phyloP scores from a whole-genome alignment of 1,284 basidiomycete species.

The Cutaneotrichosporon dermatis region DNA sequence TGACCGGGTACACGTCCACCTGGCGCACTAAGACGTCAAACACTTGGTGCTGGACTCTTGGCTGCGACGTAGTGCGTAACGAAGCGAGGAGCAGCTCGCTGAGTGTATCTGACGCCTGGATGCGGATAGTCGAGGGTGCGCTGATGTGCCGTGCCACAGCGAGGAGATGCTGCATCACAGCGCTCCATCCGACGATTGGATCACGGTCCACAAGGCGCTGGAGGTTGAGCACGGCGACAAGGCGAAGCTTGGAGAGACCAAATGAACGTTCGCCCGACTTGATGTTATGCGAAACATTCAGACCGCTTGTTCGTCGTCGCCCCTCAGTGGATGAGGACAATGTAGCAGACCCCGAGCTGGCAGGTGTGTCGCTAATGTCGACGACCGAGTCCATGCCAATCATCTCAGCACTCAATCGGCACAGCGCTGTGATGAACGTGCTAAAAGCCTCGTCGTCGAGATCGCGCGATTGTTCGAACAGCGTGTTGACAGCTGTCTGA shows the following conservation, averaged over 20 bases:
- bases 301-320: slow-evolving; percentile 74
- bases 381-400: slow-evolving; percentile 66
- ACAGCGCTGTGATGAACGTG: slow-evolving; percentile 75
- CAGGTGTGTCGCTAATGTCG: slow-evolving; percentile 16
- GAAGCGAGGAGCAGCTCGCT: slow-evolving; percentile 69
- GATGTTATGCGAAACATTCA: slow-evolving; percentile 69
- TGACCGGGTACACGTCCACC: slow-evolving; percentile 54
- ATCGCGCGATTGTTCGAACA: slow-evolving; percentile 78
- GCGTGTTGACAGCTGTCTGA: slow-evolving; percentile 64
- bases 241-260: slow-evolving; percentile 76
- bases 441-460: slow-evolving; percentile 77
- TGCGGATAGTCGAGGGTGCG: slow-evolving; percentile 71
- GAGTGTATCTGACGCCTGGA: slow-evolving; percentile 80
- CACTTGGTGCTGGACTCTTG: slow-evolving; percentile 71
- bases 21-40: slow-evolving; percentile 77
- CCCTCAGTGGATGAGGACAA: slow-evolving; percentile 33
- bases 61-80: slow-evolving; percentile 58
- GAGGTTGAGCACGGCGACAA: slow-evolving; percentile 74
- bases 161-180: slow-evolving; percentile 72
- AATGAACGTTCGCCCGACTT: slow-evolving; percentile 61
- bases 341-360: neutral
- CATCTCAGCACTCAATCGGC: slow-evolving; percentile 82
- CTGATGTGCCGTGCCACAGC: slow-evolving; percentile 59
- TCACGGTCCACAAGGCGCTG: slow-evolving; percentile 74
- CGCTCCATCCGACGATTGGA: slow-evolving; percentile 78